Percentiles rank a stretch among this genome's conserved stretches.
Evolutionary conservation across 2,329 filamentous ascomycete species (phyloP).

Genomic region (Helminthosporium solani): DNA sequence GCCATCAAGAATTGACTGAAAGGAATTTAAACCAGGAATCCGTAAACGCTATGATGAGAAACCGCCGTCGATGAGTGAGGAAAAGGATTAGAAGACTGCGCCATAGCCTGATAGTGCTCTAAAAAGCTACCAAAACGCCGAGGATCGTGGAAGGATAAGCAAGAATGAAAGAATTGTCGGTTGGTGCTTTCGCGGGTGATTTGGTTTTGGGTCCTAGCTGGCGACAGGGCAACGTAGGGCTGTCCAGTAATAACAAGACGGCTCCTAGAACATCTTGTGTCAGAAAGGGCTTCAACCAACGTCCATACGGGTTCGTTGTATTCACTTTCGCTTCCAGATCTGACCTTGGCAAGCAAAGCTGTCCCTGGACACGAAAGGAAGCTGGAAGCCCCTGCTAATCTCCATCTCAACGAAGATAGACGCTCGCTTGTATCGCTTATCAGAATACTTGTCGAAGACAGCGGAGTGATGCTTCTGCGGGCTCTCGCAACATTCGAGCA

Average conservation of each 20-base stretch:
- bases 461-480: constrained; percentile 79
- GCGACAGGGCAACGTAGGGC: constrained; percentile 14
- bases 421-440: constrained; percentile 82
- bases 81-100: constrained; percentile 20
- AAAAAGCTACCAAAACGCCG: constrained; percentile 33
- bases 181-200: constrained; percentile 11
- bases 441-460: constrained; percentile 88
- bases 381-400: constrained; percentile 61
- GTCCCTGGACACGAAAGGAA: constrained; percentile 46
- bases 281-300: constrained; percentile 26
- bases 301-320: constrained; percentile 19
- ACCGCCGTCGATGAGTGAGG: constrained; percentile 6
- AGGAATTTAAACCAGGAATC: constrained; percentile 21
- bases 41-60: constrained; percentile 25
- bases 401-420: constrained; percentile 77
- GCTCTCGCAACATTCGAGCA: constrained; percentile 84
- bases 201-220: constrained; percentile 11
- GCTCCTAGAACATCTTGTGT: constrained; percentile 20
- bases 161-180: constrained; percentile 40
- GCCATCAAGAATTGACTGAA: constrained; percentile 5
- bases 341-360: constrained; percentile 34
- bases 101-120: constrained; percentile 19
- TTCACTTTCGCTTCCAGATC: constrained; percentile 43
- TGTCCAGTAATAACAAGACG: constrained; percentile 7
- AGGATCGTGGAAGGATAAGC: constrained; percentile 40